phyloP scores from a whole-genome alignment of 306 rosid species.

The Castanea crenata region DNA sequence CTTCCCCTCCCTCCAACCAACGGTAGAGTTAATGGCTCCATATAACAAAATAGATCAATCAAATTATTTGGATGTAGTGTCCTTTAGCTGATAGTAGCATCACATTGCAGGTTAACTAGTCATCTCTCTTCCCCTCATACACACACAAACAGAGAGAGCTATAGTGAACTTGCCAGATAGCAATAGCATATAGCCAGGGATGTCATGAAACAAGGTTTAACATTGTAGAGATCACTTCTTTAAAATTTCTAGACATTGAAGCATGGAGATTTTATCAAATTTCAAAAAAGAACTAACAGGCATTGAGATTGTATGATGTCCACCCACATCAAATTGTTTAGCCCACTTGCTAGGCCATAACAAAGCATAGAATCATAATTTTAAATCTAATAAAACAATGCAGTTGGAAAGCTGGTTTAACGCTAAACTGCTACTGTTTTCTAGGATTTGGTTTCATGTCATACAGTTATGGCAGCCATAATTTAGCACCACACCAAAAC shows the following conservation, averaged over 20 bases:
- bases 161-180: background rate
- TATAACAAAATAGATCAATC: background rate
- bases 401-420: background rate
- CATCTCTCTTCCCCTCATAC: background rate
- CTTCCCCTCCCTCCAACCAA: too few relatives aligned
- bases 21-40: background rate
- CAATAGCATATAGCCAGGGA: background rate
- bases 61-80: background rate
- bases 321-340: background rate
- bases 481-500: background rate
- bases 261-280: background rate
- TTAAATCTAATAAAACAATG: background rate
- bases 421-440: too few relatives aligned
- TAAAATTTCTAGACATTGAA: background rate
- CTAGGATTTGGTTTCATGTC: too few relatives aligned
- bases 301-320: background rate
- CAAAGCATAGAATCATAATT: background rate
- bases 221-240: background rate
- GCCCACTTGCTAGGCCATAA: background rate
- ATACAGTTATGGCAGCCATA: background rate
- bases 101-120: background rate
- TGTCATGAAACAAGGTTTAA: background rate
- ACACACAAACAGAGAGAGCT: background rate
- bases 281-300: background rate
- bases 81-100: conserved; percentile 1